Evolutionary conservation across 805 yeast genomes (phyloP).

Genomic region (Vanderwaltozyma verrucispora): DNA sequence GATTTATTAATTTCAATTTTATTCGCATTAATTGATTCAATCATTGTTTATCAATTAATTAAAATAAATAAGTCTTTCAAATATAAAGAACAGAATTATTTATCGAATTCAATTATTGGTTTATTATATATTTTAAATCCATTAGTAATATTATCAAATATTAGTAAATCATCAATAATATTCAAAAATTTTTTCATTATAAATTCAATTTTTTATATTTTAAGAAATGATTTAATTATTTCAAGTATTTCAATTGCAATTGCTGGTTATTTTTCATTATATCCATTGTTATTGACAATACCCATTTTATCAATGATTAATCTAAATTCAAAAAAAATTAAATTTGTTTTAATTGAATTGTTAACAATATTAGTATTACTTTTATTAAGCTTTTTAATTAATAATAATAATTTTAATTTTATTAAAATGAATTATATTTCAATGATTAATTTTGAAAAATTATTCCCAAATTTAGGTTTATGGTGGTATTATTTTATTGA

Average conservation of each 20-base stretch:
- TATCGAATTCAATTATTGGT: conserved; percentile 21
- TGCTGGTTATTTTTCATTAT: conserved; percentile 53
- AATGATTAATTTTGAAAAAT: conserved; percentile 50
- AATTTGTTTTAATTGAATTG: not conserved
- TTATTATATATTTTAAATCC: conserved; percentile 75
- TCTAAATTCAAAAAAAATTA: not conserved
- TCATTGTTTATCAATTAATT: conserved; percentile 45
- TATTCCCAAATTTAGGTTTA: conserved; percentile 82
- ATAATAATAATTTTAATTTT: conserved; percentile 35
- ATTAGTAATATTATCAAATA: conserved; percentile 52
- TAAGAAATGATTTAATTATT: conserved; percentile 30
- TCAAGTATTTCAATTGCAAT: conserved; percentile 38
- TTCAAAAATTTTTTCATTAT: conserved; percentile 52
- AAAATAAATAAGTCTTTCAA: conserved; percentile 31
- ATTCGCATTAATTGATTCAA: conserved; percentile 50
- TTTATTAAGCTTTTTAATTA: conserved; percentile 31
- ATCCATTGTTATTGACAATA: conserved; percentile 49
- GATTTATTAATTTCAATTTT: conserved; percentile 24
- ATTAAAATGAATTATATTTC: conserved; percentile 48
- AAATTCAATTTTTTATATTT: conserved; percentile 36
- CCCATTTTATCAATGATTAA: conserved; percentile 29
- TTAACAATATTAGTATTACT: conserved; percentile 18
- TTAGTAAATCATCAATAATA: conserved; percentile 56
- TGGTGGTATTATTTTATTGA: conserved; percentile 99
- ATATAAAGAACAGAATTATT: conserved; percentile 1